A percentile compares a stretch with the other conserved stretches of the same genome.
Evolutionary conservation across 2,329 filamentous ascomycete species (phyloP).

Genomic region (Scedosporium dehoogii): DNA sequence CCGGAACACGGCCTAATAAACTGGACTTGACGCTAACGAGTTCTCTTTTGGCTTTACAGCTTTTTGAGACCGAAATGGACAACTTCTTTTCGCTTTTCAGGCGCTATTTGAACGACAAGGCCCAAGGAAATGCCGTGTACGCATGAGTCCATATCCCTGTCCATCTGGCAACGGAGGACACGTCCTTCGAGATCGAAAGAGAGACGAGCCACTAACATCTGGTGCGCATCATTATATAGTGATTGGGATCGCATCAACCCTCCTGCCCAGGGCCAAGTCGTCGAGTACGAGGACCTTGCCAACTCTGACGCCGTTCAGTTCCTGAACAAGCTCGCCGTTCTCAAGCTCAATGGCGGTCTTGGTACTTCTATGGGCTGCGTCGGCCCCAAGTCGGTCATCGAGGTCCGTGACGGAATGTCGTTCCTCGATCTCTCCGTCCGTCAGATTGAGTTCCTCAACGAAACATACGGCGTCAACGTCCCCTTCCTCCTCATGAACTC

Average conservation of each 20-base stretch:
- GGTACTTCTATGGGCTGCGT: slow-evolving; percentile 99
- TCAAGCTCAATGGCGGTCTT: slow-evolving; percentile 98
- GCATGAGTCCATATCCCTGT: slow-evolving; percentile 17
- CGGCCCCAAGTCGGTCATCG: slow-evolving; percentile 97
- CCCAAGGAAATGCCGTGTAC: slow-evolving; percentile 85
- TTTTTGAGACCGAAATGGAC: slow-evolving; percentile 99
- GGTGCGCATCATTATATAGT: slow-evolving; percentile 31
- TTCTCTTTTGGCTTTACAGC: slow-evolving; percentile 32
- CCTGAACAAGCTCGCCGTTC: slow-evolving; percentile 92
- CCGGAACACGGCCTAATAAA: neutral
- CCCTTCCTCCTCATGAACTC: slow-evolving; percentile 99
- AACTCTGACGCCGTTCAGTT: slow-evolving; percentile 88
- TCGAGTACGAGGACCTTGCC: slow-evolving; percentile 84
- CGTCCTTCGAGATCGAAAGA: slow-evolving; percentile 3
- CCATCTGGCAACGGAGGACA: neutral
- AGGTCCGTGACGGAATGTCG: slow-evolving; percentile 99
- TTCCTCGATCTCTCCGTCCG: slow-evolving; percentile 98
- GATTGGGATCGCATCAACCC: slow-evolving; percentile 97
- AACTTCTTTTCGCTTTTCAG: slow-evolving; percentile 99
- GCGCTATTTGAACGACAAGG: slow-evolving; percentile 96
- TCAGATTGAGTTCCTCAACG: slow-evolving; percentile 98
- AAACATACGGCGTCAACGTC: slow-evolving; percentile 93
- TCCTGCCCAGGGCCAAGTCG: slow-evolving; percentile 85
- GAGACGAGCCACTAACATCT: slow-evolving; percentile 11
- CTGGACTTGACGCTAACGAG: neutral